A percentile compares a stretch with the other conserved stretches of the same genome.
phyloP scores from a whole-genome alignment of 306 rosid genomes.

The Sicyos baderoa region DNA sequence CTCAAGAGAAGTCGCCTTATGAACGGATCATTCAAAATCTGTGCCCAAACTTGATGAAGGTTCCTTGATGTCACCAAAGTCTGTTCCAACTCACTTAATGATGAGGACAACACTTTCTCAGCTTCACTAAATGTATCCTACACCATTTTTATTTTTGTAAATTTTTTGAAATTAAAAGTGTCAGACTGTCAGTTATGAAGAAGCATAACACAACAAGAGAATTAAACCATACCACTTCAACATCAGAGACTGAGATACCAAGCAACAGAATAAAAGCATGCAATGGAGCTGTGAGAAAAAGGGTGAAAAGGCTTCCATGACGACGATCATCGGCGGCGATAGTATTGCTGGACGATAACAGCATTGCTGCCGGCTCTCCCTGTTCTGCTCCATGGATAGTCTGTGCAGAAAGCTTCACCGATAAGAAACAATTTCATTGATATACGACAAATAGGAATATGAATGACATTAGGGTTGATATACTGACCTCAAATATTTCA shows the following conservation, averaged over 20 bases:
- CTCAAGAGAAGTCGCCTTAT: conserved; percentile 80
- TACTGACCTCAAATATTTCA: conserved; percentile 80
- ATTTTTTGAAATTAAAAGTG: not conserved
- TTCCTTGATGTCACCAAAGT: conserved; percentile 47
- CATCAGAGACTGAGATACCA: conserved; percentile 57
- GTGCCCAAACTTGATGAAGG: conserved; percentile 83
- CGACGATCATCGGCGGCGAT: conserved; percentile 31
- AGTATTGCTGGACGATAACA: conserved; percentile 58
- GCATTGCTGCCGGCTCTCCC: conserved; percentile 88
- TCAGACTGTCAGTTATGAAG: not conserved
- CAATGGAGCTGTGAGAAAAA: conserved; percentile 84
- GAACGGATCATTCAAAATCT: conserved; percentile 73
- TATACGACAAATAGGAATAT: too few relatives aligned
- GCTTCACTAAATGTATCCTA: conserved; percentile 72
- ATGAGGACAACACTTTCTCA: conserved; percentile 54
- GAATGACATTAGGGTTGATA: conserved; percentile 6
- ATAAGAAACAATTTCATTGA: too few relatives aligned
- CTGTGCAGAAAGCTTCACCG: too few relatives aligned
- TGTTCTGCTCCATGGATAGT: conserved; percentile 59
- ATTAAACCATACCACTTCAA: conserved; percentile 50
- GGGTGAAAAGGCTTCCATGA: conserved; percentile 80
- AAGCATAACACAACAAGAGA: conserved; percentile 16
- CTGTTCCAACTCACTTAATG: conserved; percentile 59
- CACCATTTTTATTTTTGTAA: conserved; percentile 18
- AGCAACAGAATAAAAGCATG: conserved; percentile 77